Percentiles rank a stretch among this genome's conserved stretches.
These are phyloP conservation scores for Monascus ruber DNA, from an alignment of 2,329 filamentous ascomycete genomes.

Conservation along the genomic window DNA sequence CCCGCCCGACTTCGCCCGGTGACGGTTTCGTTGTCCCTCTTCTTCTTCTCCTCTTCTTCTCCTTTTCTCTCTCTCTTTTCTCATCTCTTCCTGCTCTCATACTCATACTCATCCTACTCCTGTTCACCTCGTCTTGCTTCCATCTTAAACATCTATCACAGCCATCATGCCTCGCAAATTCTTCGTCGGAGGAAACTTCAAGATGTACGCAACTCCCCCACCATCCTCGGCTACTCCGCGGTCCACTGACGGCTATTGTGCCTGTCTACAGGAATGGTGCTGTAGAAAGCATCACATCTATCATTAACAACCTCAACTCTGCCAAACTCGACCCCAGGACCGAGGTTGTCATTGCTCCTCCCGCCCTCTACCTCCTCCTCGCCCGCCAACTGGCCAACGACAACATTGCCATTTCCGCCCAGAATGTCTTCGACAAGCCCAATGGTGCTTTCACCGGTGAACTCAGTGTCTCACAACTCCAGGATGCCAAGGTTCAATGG, in stretches of 20 bases:
- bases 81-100: conserved; percentile 3
- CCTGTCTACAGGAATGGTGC: conserved; percentile 69
- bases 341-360: conserved; percentile 94
- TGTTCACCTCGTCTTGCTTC: conserved; percentile 1
- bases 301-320: conserved; percentile 79
- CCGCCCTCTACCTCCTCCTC: conserved; percentile 79
- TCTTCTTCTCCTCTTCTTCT: conserved; percentile 4
- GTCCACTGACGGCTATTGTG: too few relatives aligned
- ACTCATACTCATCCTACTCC: neutral
- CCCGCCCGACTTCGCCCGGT: conserved; percentile 1
- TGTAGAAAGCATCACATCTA: conserved; percentile 76
- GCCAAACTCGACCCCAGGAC: conserved; percentile 50
- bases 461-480: conserved; percentile 83
- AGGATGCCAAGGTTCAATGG: conserved; percentile 82
- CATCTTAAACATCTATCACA: conserved; percentile 2
- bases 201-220: conserved; percentile 58
- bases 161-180: conserved; percentile 85
- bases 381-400: conserved; percentile 66
- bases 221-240: too few relatives aligned
- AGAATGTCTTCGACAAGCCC: conserved; percentile 96
- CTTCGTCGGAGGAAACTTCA: conserved; percentile 98
- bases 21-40: conserved; percentile 8
- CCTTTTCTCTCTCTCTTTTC: conserved; percentile 4
- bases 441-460: conserved; percentile 96
- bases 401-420: conserved; percentile 75